A percentile compares a stretch with the other conserved stretches of the same genome.
Conservation (phyloP, 371 early-diverging fungal genomes). For the Mucor irregularis region DNA sequence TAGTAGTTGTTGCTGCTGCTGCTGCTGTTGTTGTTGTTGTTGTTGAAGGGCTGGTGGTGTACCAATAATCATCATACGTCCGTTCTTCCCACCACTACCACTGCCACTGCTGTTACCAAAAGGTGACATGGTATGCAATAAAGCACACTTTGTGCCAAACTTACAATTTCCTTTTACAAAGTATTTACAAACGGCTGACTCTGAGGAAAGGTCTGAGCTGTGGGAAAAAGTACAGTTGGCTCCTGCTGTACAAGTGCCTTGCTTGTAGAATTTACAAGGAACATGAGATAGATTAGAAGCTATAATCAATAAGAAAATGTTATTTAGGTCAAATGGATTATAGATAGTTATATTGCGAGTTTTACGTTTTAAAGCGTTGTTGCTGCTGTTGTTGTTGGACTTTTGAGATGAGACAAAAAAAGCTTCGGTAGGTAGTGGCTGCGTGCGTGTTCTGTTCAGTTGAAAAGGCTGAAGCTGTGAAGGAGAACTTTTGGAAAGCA, state of each 20-base stretch:
- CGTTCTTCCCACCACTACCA: not conserved
- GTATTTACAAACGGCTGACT: slow-evolving; percentile 72
- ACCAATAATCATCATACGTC: too few relatives aligned
- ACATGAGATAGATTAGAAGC: slow-evolving; percentile 60
- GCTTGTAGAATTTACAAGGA: slow-evolving; percentile 82
- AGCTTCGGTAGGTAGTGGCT: slow-evolving; percentile 17
- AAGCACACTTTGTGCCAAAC: slow-evolving; percentile 78
- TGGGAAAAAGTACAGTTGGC: slow-evolving; percentile 79
- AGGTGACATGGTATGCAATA: slow-evolving; percentile 54
- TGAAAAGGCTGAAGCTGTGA: slow-evolving; percentile 26
- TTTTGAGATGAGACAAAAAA: slow-evolving; percentile 16
- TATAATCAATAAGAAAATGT: not conserved
- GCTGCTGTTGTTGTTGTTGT: not conserved
- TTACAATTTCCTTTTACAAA: slow-evolving; percentile 81
- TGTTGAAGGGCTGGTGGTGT: not conserved
- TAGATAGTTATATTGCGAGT: too few relatives aligned
- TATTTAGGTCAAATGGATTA: too few relatives aligned
- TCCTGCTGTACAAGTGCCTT: slow-evolving; percentile 78
- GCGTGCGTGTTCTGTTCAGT: slow-evolving; percentile 25
- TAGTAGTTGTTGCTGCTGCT: too few relatives aligned
- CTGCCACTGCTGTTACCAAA: slow-evolving; percentile 8
- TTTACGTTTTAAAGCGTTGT: slow-evolving; percentile 4
- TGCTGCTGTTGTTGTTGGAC: not conserved
- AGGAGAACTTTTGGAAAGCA: slow-evolving; percentile 35
- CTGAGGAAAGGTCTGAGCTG: slow-evolving; percentile 59